phyloP scores from a whole-genome alignment of 805 yeast species.

The Metschnikowia drakensbergensis region DNA sequence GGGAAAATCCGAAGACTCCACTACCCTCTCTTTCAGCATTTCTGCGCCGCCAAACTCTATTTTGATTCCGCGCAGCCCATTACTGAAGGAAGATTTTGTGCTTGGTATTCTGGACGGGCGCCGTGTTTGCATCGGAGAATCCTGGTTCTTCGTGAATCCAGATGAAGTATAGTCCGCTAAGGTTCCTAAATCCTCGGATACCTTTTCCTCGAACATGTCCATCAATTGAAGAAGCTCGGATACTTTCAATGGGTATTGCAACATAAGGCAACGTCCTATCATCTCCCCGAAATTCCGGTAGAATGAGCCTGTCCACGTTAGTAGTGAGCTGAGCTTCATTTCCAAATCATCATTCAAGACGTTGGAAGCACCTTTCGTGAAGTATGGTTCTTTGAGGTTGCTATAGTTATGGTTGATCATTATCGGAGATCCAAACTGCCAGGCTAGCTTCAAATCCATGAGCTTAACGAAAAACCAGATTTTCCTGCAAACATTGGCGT shows the following conservation, averaged over 20 bases:
- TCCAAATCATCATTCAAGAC: slow-evolving; percentile 36
- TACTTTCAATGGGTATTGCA: slow-evolving; percentile 37
- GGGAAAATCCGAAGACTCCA: slow-evolving; percentile 2
- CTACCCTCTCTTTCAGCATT: slow-evolving; percentile 2
- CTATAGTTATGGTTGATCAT: slow-evolving; percentile 27
- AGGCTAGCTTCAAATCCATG: slow-evolving; percentile 34
- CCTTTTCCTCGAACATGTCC: slow-evolving; percentile 6
- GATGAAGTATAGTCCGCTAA: not conserved
- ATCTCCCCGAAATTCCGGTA: slow-evolving; percentile 27
- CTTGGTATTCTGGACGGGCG: not conserved
- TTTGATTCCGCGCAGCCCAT: slow-evolving; percentile 5
- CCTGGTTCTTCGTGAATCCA: not conserved
- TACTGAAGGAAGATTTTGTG: not conserved
- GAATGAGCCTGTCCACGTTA: slow-evolving; percentile 13
- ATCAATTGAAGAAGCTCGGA: slow-evolving; percentile 28
- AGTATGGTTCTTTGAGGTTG: slow-evolving; percentile 31
- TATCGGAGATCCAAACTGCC: slow-evolving; percentile 34
- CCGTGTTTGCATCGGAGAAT: not conserved
- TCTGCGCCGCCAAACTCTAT: slow-evolving; percentile 1
- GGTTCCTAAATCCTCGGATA: slow-evolving; percentile 5
- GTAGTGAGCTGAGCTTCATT: slow-evolving; percentile 21
- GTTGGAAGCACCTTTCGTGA: slow-evolving; percentile 34
- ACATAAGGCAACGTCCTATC: slow-evolving; percentile 36
- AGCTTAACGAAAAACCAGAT: slow-evolving; percentile 23
- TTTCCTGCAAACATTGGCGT: slow-evolving; percentile 11